Evolutionary conservation across 805 yeast species (phyloP), one percentile per base, ranked within the genome.

Genomic region (Lipomyces yamadae): DNA sequence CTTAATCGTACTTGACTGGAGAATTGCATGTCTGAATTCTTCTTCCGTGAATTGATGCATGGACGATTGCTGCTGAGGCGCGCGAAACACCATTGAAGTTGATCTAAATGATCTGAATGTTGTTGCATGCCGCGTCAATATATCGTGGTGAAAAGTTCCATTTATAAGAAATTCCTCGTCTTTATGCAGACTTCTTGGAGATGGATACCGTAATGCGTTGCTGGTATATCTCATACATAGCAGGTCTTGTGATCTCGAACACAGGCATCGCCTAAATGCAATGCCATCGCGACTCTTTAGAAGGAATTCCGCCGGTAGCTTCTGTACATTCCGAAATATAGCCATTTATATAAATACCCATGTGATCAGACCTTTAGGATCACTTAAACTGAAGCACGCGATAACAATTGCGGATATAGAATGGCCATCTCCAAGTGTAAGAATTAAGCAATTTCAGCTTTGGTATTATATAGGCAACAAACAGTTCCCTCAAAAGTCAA

Each of bases 21-120:
- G 55, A 29, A 67, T 60, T 4, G 74, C 71, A 24, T 72, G 72
- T 32, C 64, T 29, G 30, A 72, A 60, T 24, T 65, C 67, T 11
- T 72, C 65, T 8, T 62, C 68, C 18, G 67, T 60, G 32, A 66
- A 58, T 30, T 58, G 29, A 34, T 58, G 55, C 29, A 58, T 32
- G 30, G 60, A 29, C 24, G 35, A 32, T 33, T 32, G 24, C 24
- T 42, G 39, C 11, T 55, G 58, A n/a, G 37, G 45, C 39, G 32
- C 29, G 15, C 55, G 55, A 42, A 42, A 42, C 24, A 42, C 24
- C 6, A 24, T 18, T 6, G 3, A 24, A 15, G 24, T 15, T n/a
- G 48, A 42, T 42, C 24, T 42, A 4, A 15, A 42, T 15, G 24
- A n/a, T 42, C 48, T 42, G n/a, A 10, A 8, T n/a, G 48, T 5